A percentile compares a stretch with the other conserved stretches of the same genome.
phyloP scores from a whole-genome alignment of 2,329 filamentous ascomycete genomes.

The Colletotrichum incanum region DNA sequence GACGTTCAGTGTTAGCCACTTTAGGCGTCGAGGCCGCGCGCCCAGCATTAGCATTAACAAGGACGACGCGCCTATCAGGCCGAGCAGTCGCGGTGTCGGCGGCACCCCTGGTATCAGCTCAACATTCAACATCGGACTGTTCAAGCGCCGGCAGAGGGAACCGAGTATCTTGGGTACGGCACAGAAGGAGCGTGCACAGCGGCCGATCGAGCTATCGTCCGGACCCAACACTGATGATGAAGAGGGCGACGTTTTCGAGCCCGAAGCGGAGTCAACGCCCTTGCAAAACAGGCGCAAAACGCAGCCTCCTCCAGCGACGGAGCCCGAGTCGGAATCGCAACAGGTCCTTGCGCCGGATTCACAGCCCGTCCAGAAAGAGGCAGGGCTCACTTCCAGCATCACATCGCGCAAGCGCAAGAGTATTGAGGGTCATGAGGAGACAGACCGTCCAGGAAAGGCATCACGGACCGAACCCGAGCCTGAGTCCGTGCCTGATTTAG shows the following conservation, averaged over 20 bases:
- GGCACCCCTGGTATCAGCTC: conserved; percentile 65
- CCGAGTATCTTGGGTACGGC: conserved; percentile 73
- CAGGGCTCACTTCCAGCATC: conserved; percentile 49
- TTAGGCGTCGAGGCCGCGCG: conserved; percentile 60
- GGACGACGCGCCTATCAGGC: conserved; percentile 67
- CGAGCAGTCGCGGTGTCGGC: conserved; percentile 65
- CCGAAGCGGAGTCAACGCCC: conserved; percentile 79
- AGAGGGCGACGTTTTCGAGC: conserved; percentile 64
- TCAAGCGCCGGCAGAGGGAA: conserved; percentile 71
- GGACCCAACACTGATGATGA: conserved; percentile 42
- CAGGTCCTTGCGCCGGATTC: conserved; percentile 46
- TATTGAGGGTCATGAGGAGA: conserved; percentile 58
- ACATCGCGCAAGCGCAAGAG: conserved; percentile 72
- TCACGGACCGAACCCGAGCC: conserved; percentile 48
- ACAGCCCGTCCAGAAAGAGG: conserved; percentile 46
- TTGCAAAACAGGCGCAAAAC: conserved; percentile 64
- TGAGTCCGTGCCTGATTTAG: conserved; percentile 46
- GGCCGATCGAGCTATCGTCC: conserved; percentile 44
- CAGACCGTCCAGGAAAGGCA: conserved; percentile 56
- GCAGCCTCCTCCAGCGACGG: conserved; percentile 46
- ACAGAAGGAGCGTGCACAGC: conserved; percentile 56
- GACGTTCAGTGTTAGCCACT: conserved; percentile 62
- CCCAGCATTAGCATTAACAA: conserved; percentile 66
- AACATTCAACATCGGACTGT: conserved; percentile 70
- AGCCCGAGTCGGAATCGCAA: conserved; percentile 43